Percentiles rank a stretch among this genome's conserved stretches.
Evolutionary conservation across 768 basidiomycete species (phyloP).

Genomic region (Psilocybe subaeruginosa): DNA sequence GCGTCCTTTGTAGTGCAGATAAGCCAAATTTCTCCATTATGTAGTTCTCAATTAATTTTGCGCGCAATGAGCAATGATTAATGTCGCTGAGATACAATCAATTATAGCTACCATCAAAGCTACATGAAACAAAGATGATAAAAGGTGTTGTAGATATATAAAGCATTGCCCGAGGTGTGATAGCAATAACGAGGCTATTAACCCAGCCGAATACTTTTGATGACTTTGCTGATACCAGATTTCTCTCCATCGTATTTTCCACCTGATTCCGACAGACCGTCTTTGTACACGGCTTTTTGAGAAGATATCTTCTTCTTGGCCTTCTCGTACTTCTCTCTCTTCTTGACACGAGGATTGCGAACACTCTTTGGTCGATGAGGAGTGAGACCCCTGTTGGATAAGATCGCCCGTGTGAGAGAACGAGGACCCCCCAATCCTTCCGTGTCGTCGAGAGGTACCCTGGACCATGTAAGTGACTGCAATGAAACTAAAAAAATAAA

Average conservation of each 20-base stretch:
- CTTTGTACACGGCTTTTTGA: constrained; percentile 92
- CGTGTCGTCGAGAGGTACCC: constrained; percentile 31
- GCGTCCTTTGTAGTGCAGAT: constrained; percentile 23
- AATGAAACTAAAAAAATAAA: neutral
- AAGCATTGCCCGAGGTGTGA: neutral
- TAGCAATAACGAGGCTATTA: constrained; percentile 24
- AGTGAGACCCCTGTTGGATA: constrained; percentile 94
- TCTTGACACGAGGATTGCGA: constrained; percentile 98
- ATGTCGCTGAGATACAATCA: neutral
- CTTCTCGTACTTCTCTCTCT: constrained; percentile 90
- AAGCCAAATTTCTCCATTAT: neutral
- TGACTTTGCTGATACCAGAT: constrained; percentile 88
- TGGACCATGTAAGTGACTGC: constrained; percentile 8
- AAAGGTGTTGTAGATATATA: neutral
- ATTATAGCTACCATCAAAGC: neutral
- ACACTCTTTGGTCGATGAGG: constrained; percentile 87
- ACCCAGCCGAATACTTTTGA: constrained; percentile 82
- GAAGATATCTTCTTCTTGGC: constrained; percentile 91
- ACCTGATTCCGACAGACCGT: constrained; percentile 70
- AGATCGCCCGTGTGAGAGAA: constrained; percentile 85
- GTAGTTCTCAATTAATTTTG: neutral
- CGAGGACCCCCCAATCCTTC: constrained; percentile 67
- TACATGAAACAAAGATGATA: neutral
- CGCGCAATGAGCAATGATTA: neutral
- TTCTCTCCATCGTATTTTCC: constrained; percentile 89